Conservation (phyloP, 306 rosid genomes). For the Vachellia collinsii region DNA sequence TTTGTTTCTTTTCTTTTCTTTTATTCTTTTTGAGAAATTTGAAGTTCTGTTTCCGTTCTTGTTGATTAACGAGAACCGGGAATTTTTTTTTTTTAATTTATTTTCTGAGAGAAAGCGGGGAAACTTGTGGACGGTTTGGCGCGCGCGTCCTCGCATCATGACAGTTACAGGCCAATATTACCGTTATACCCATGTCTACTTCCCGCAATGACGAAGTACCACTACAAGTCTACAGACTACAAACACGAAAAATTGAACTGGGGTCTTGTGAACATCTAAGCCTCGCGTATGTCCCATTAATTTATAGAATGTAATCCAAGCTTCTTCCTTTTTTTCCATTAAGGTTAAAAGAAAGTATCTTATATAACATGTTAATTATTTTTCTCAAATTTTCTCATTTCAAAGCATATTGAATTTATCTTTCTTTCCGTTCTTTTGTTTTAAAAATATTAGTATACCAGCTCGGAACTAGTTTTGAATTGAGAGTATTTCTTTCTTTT, state of each 20-base stretch:
- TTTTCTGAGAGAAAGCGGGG: background rate
- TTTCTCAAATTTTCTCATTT: background rate
- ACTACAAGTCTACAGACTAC: too few relatives aligned
- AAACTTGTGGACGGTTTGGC: slow-evolving; percentile 40
- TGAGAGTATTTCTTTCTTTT: background rate
- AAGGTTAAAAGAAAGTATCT: too few relatives aligned
- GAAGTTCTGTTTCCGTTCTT: background rate
- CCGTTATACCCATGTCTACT: background rate
- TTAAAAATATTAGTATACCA: background rate
- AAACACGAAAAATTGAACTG: background rate
- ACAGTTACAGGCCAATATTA: slow-evolving; percentile 13
- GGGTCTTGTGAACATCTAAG: background rate
- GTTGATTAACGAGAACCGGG: background rate
- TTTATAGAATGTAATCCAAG: background rate
- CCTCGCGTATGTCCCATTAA: background rate
- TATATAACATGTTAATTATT: background rate
- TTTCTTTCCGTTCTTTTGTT: background rate
- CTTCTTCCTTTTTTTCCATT: background rate
- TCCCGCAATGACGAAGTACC: background rate
- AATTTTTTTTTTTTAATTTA: background rate
- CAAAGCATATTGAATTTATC: background rate
- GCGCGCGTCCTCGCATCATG: background rate
- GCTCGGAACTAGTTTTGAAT: background rate
- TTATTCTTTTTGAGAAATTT: background rate
- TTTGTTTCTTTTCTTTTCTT: background rate